These are phyloP conservation scores for Aspergillus flavus DNA, from an alignment of 2,329 filamentous ascomycete genomes.

Conservation along the genomic window DNA sequence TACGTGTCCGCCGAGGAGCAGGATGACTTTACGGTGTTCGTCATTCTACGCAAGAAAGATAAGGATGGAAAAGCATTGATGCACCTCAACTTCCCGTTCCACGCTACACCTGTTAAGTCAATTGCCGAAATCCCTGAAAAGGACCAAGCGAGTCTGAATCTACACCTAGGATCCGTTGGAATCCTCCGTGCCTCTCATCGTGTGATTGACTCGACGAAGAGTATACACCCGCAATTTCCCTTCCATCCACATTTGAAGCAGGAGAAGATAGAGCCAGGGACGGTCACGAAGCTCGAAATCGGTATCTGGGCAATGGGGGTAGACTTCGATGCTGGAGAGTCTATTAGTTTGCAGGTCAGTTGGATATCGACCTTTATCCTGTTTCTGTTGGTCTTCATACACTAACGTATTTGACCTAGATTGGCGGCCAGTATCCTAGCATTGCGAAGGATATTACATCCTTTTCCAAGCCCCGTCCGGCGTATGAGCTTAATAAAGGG, in stretches of 20 bases:
- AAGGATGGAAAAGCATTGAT: conserved; percentile 45
- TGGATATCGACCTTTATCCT: not conserved
- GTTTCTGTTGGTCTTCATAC: not conserved
- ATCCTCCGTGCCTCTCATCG: conserved; percentile 51
- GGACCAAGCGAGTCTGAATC: conserved; percentile 43
- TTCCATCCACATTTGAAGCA: conserved; percentile 46
- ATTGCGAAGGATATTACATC: conserved; percentile 43
- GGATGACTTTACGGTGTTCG: conserved; percentile 51
- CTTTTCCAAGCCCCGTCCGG: conserved; percentile 43
- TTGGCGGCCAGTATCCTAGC: conserved; percentile 38
- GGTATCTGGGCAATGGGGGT: conserved; percentile 53
- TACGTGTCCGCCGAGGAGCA: conserved; percentile 48
- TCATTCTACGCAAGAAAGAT: conserved; percentile 50
- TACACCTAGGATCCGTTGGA: conserved; percentile 48
- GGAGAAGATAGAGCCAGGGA: conserved; percentile 45
- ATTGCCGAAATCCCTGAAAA: conserved; percentile 33
- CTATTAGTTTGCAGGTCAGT: conserved; percentile 26
- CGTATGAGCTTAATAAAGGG: conserved; percentile 46
- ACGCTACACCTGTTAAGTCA: conserved; percentile 33
- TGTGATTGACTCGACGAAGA: conserved; percentile 36
- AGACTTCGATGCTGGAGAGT: conserved; percentile 49
- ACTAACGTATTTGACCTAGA: conserved; percentile 15
- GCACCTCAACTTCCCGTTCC: conserved; percentile 49
- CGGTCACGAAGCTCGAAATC: conserved; percentile 51
- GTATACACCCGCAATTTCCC: conserved; percentile 36